Conservation (phyloP, 805 yeast species). For the Priceomyces medius region DNA sequence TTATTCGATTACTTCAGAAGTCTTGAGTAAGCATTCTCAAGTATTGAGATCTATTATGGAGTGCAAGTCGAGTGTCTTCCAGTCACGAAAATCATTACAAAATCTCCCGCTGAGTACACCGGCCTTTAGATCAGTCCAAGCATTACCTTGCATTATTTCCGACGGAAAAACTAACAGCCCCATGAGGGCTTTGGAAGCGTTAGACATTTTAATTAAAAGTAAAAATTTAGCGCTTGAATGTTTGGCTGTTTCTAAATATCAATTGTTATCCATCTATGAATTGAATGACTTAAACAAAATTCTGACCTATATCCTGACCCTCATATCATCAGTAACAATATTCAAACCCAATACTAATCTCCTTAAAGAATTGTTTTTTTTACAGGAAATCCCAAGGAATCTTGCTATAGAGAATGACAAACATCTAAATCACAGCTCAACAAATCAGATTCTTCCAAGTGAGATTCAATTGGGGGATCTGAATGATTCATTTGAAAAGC, state of each 20-base stretch:
- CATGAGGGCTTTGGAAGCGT: conserved; percentile 6
- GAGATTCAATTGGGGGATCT: conserved; percentile 4
- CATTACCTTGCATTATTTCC: conserved; percentile 10
- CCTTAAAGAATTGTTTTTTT: conserved; percentile 16
- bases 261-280: conserved; percentile 13
- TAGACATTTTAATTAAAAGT: conserved; percentile 16
- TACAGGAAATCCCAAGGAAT: conserved; percentile 20
- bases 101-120: not conserved
- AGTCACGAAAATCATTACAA: not conserved
- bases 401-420: conserved; percentile 22
- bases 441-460: conserved; percentile 12
- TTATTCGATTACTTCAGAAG: no score
- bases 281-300: conserved; percentile 15
- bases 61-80: conserved; percentile 1
- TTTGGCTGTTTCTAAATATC: conserved; percentile 3
- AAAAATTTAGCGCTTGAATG: conserved; percentile 14
- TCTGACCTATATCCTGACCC: conserved; percentile 17
- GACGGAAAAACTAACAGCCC: conserved; percentile 5
- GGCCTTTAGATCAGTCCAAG: not conserved
- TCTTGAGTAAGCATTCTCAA: not conserved
- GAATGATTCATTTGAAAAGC: conserved; percentile 7
- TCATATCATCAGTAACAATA: conserved; percentile 20
- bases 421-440: conserved; percentile 11
- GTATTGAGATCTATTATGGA: conserved; percentile 4
- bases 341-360: conserved; percentile 15